phyloP scores from a whole-genome alignment of 805 yeast genomes.

The Wickerhamiella siamensis region DNA sequence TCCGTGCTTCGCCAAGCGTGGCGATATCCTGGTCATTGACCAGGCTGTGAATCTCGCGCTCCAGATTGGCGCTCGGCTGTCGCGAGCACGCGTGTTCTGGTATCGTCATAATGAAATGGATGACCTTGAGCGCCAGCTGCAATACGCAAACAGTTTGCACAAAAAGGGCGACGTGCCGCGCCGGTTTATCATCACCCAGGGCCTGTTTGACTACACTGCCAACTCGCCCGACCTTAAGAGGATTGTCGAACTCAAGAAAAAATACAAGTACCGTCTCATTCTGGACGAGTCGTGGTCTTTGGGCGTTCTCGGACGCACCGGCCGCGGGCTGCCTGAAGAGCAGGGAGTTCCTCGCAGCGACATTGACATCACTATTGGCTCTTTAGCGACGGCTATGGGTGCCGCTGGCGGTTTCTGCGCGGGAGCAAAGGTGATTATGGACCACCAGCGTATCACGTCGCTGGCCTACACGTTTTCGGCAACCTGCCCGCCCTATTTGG shows the following conservation, averaged over 20 bases:
- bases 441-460: slow-evolving; percentile 84
- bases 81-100: slow-evolving; percentile 72
- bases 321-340: slow-evolving; percentile 75
- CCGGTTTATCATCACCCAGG: slow-evolving; percentile 85
- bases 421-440: slow-evolving; percentile 69
- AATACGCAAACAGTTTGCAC: slow-evolving; percentile 40
- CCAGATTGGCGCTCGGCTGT: slow-evolving; percentile 76
- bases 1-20: slow-evolving; percentile 90
- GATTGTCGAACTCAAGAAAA: slow-evolving; percentile 58
- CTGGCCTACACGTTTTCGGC: slow-evolving; percentile 89
- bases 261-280: slow-evolving; percentile 72
- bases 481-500: slow-evolving; percentile 82
- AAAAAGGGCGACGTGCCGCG: slow-evolving; percentile 59
- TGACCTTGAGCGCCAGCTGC: slow-evolving; percentile 57
- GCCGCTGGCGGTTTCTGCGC: slow-evolving; percentile 90
- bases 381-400: slow-evolving; percentile 68
- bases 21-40: slow-evolving; percentile 84
- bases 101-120: slow-evolving; percentile 79
- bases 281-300: slow-evolving; percentile 79
- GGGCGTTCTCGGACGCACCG: slow-evolving; percentile 73
- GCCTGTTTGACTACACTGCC: slow-evolving; percentile 68
- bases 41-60: slow-evolving; percentile 57
- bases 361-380: slow-evolving; percentile 75
- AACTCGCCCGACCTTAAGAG: slow-evolving; percentile 58
- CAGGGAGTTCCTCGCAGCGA: slow-evolving; percentile 50